phyloP scores from a whole-genome alignment of 2,329 filamentous ascomycete species.

The Chaetomiaceae sp. region DNA sequence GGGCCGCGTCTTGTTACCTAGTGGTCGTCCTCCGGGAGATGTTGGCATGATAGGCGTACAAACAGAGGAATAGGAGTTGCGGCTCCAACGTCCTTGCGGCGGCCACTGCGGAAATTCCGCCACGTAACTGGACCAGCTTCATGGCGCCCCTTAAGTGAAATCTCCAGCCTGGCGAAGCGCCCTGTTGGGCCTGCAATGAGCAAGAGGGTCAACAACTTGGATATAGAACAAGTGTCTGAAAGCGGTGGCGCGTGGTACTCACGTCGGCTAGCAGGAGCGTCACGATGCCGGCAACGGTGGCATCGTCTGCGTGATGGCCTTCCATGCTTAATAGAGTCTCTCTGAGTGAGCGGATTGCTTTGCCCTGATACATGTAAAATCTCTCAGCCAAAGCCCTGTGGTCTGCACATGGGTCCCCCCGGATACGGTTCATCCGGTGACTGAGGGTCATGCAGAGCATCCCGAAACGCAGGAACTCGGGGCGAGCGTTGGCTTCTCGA shows the following conservation, averaged over 20 bases:
- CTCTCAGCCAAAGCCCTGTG: constrained; percentile 22
- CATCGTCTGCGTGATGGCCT: constrained; percentile 23
- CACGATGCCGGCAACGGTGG: constrained; percentile 31
- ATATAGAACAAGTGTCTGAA: neutral
- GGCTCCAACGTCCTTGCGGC: constrained; percentile 12
- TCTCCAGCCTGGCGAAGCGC: constrained; percentile 31
- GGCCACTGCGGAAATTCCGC: constrained; percentile 28
- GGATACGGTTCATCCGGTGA: constrained; percentile 31
- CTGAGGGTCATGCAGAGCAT: constrained; percentile 24
- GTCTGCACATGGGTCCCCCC: constrained; percentile 11
- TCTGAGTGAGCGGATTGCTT: constrained; percentile 30
- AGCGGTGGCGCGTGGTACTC: constrained; percentile 15
- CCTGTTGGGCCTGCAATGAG: constrained; percentile 28
- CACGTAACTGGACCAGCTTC: constrained; percentile 31
- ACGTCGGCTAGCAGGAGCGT: constrained; percentile 32
- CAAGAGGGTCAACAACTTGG: neutral
- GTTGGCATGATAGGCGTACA: neutral
- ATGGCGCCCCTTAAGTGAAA: constrained; percentile 33
- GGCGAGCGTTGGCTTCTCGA: neutral
- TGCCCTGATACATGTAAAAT: constrained; percentile 31
- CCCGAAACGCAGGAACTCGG: constrained; percentile 2
- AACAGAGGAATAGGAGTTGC: neutral
- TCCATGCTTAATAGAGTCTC: constrained; percentile 25
- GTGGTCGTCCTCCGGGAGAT: neutral
- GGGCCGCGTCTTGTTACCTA: neutral